Evolutionary conservation across 805 yeast genomes (phyloP), one percentile per base, ranked within the genome.

Genomic region (Lipomyces sp.): DNA sequence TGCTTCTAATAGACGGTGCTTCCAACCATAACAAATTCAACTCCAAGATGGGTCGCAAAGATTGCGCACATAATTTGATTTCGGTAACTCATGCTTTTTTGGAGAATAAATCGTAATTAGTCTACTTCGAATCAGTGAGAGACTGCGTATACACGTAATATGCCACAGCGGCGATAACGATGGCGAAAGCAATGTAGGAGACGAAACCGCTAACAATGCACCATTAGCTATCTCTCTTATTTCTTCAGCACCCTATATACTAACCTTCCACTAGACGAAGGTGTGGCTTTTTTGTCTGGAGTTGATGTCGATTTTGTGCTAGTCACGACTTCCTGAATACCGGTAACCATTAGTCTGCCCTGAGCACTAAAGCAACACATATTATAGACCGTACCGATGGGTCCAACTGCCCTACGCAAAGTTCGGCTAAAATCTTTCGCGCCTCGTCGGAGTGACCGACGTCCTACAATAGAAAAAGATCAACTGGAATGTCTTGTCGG

Each of bases 401-500:
- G 75, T 92, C 93, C 61, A 94, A 83, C 62, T 84, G 87, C 71
- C 99, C 99, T 66, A 95, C 84, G 72, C 84, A 81, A 75, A 92
- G 80, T 53, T 84, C 86, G 56, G 80, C 82, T 74, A 95, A 82
- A 72, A 89, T 82, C 73, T 89, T 95, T 73, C 87, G 87, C 53
- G 99, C 98, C 72, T 93, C 97, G 70, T 93, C 98, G 45, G 98
- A 92, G 80, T 95, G 99, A 45, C 99, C 99, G 76, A 95, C 93
- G 75, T 92, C 97, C 72, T 85, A 86, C n/a, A 6, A 42, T 42
- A 2, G 18, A 65, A n/a, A 18, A 29, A 51, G 8, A 51, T 7
- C 34, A 51, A 51, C 24, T 51, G 34, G 29, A 24, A 29, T 48
- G 10, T 7, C 15, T 48, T 48, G 10, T 7, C 15, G 13, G 3